Base-by-base conservation (phyloP, 768 basidiomycete species). In the Clathrus columnatus region DNA sequence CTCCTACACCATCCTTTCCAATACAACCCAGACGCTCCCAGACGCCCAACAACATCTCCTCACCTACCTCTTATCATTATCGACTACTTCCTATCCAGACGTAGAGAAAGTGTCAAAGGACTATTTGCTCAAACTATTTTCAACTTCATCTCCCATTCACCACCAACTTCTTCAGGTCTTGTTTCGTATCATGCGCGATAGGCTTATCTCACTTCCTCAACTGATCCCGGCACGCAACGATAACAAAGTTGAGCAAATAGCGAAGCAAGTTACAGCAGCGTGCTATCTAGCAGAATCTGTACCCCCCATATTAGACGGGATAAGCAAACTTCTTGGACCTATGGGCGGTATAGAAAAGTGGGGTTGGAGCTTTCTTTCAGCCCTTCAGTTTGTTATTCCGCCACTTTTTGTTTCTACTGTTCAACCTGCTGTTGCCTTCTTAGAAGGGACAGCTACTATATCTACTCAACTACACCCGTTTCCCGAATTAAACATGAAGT, bases 291-390 rank as follows among this genome's bases (percentile, higher is more conserved):
- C 74, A 51, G 29, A 57, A 11, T 64, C 70, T 14, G 61, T 77
- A 26, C 63, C 71, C 1, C 62, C 75, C n/a, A 73, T 88, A 29
- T 73, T 78, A 14, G 66, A 72, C 16, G 74, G 73, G 32, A 71
- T 90, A 2, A 79, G 76, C 7, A 78, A 77, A 53, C 73, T 92
- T 5, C 75, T 95, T 1, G 36, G 36, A 36, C 85, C 91, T 0
- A 77, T 72, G 0, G 91, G 91, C 5, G 85, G 87, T 0, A 81
- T 96, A 17, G 91, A 96, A 62, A 84, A 84, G 66, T 98, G 93
- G 95, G 89, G 91, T 4, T 92, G 87, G 85, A 79, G 80, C 48
- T 64, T 99, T 4, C 75, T 98, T 26, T 79, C 81, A 0, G 88
- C 86, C n/a, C 70, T 97, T 36, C 84, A 91, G 61, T 81, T 98